phyloP scores from a whole-genome alignment of 1,139 yeast species.

The Barnettozyma hawaiiensis region DNA sequence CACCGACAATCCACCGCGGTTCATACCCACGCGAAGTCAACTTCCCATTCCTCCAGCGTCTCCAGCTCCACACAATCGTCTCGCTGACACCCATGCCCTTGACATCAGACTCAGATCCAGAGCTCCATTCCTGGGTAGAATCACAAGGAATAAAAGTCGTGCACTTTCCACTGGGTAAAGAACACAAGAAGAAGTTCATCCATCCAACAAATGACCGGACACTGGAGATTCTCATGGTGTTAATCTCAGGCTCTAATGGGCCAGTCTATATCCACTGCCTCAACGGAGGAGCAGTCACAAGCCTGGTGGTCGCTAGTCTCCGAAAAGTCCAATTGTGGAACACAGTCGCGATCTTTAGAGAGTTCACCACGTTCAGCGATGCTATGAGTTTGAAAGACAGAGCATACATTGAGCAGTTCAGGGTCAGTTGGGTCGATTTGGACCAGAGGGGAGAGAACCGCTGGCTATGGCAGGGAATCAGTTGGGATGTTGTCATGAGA shows the following conservation, averaged over 20 bases:
- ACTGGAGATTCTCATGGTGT: slow-evolving; percentile 54
- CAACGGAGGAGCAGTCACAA: slow-evolving; percentile 85
- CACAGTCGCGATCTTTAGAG: slow-evolving; percentile 79
- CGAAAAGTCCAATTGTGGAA: slow-evolving; percentile 87
- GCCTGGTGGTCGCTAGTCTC: slow-evolving; percentile 78
- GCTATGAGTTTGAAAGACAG: slow-evolving; percentile 79
- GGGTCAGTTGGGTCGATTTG: slow-evolving; percentile 32
- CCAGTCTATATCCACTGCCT: slow-evolving; percentile 84
- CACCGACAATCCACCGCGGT: slow-evolving; percentile 70
- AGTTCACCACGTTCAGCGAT: slow-evolving; percentile 64
- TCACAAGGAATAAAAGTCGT: slow-evolving; percentile 44
- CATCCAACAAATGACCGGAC: slow-evolving; percentile 66
- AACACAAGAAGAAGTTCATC: slow-evolving; percentile 61
- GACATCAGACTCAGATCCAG: slow-evolving; percentile 45
- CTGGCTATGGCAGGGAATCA: slow-evolving; percentile 75
- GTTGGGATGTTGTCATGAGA: slow-evolving; percentile 40
- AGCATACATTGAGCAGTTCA: slow-evolving; percentile 73
- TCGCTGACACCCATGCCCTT: slow-evolving; percentile 78
- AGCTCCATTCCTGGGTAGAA: slow-evolving; percentile 45
- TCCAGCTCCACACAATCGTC: slow-evolving; percentile 65
- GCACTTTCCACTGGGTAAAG: slow-evolving; percentile 58
- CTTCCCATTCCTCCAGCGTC: slow-evolving; percentile 61
- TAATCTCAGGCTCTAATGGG: slow-evolving; percentile 52
- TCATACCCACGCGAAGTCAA: slow-evolving; percentile 80
- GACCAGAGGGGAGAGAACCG: slow-evolving; percentile 8